These are phyloP conservation scores for Silybum marianum DNA, from an alignment of 129 eudicot species.

Conservation along the genomic window DNA sequence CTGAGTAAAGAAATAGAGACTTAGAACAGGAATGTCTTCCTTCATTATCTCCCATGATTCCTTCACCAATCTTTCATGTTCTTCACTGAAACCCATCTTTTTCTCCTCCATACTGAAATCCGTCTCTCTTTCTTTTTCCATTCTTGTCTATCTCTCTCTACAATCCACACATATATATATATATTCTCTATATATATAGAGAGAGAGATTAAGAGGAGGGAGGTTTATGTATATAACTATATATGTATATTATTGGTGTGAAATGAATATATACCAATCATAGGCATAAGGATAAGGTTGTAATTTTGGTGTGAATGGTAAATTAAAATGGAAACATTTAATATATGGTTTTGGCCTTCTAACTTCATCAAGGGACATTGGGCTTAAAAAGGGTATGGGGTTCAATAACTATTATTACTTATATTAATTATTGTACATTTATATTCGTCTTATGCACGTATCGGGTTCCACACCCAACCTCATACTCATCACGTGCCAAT, in stretches of 20 bases:
- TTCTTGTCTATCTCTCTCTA: background rate
- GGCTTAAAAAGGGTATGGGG: background rate
- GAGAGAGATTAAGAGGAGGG: background rate
- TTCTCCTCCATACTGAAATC: background rate
- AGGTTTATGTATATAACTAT: background rate
- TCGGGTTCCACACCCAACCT: background rate
- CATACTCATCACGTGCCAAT: background rate
- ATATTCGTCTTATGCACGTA: background rate
- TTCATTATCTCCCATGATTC: constrained; percentile 80
- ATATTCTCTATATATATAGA: background rate
- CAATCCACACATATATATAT: background rate
- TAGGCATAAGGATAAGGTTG: background rate
- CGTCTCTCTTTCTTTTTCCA: background rate
- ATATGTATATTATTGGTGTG: background rate
- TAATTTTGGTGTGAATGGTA: background rate
- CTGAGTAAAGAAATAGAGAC: constrained; percentile 15
- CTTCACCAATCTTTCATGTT: constrained; percentile 69
- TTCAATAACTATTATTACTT: background rate
- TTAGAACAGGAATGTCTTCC: constrained; percentile 45
- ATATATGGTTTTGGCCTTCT: background rate
- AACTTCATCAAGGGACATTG: background rate
- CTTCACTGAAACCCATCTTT: constrained; percentile 52
- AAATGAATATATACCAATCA: background rate
- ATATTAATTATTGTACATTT: too few species aligned
- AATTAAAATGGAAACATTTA: background rate